phyloP scores from a whole-genome alignment of 1,284 basidiomycete species.

The Tylopilus orsonianus region DNA sequence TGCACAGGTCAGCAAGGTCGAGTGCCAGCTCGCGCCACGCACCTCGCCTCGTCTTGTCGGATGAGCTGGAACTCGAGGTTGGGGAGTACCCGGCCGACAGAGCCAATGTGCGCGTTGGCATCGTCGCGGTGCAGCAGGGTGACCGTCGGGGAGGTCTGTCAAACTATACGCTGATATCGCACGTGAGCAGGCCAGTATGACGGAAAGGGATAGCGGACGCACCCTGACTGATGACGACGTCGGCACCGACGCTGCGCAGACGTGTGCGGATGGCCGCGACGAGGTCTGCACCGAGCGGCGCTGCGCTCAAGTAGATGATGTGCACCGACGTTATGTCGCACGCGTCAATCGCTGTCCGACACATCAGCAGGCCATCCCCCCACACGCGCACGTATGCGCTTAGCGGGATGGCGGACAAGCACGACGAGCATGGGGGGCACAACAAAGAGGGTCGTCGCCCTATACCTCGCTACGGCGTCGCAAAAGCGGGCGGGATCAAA shows the following conservation, averaged over 20 bases:
- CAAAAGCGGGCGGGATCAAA: slow-evolving; percentile 79
- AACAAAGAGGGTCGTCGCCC: slow-evolving; percentile 60
- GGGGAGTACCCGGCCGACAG: slow-evolving; percentile 73
- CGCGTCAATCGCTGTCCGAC: slow-evolving; percentile 48
- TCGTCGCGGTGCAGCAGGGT: slow-evolving; percentile 45
- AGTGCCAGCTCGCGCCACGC: too few relatives aligned
- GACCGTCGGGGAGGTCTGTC: slow-evolving; percentile 72
- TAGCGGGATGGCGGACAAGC: slow-evolving; percentile 64
- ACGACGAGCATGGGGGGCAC: slow-evolving; percentile 86
- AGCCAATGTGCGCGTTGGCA: slow-evolving; percentile 51
- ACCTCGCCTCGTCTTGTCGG: slow-evolving; percentile 53
- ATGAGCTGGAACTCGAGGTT: slow-evolving; percentile 80
- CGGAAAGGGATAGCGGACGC: slow-evolving; percentile 4
- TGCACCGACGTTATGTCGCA: slow-evolving; percentile 67
- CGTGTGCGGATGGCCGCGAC: slow-evolving; percentile 45
- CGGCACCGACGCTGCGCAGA: slow-evolving; percentile 40
- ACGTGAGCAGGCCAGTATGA: not conserved
- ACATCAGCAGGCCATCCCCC: too few relatives aligned
- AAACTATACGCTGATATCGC: slow-evolving; percentile 63
- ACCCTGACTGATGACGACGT: slow-evolving; percentile 48
- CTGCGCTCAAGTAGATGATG: slow-evolving; percentile 75
- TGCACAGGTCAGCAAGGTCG: not conserved
- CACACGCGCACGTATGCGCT: slow-evolving; percentile 40
- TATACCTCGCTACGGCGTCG: slow-evolving; percentile 63
- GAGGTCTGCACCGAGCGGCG: slow-evolving; percentile 71